Evolutionary conservation across 1,284 basidiomycete genomes (phyloP).

Genomic region (Rhodotorula sp.): DNA sequence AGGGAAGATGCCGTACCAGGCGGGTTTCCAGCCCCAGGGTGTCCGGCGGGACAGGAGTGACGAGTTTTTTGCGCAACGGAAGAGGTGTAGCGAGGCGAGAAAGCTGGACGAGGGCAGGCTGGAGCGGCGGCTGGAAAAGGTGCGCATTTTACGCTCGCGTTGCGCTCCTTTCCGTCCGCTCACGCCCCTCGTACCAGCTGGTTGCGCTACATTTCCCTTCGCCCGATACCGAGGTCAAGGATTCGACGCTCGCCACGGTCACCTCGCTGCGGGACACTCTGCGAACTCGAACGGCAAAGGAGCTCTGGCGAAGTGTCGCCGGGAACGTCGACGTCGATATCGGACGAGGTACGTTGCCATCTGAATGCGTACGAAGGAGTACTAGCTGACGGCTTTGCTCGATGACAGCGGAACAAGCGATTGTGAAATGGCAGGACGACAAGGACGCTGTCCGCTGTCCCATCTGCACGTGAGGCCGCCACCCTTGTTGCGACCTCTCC

Average conservation of each 20-base stretch:
- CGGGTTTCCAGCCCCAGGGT: constrained; percentile 36
- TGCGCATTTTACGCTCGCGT: constrained; percentile 1
- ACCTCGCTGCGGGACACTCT: constrained; percentile 15
- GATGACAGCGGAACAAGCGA: constrained; percentile 71
- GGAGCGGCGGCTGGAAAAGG: constrained; percentile 39
- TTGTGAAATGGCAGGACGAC: constrained; percentile 95
- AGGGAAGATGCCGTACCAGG: constrained; percentile 27
- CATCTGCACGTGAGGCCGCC: constrained; percentile 69
- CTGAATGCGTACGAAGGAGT: accelerated
- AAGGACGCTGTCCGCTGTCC: constrained; percentile 71
- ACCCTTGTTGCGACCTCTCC: not conserved
- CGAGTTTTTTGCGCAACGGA: constrained; percentile 25
- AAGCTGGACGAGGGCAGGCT: constrained; percentile 38
- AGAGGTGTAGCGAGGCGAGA: constrained; percentile 15
- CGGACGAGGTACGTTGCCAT: constrained; percentile 17
- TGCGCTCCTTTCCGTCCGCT: not conserved
- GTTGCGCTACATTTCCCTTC: constrained; percentile 37
- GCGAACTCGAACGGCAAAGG: constrained; percentile 12
- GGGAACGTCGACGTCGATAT: constrained; percentile 22
- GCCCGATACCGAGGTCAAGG: not conserved
- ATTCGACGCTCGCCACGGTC: constrained; percentile 3
- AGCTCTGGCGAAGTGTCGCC: constrained; percentile 25
- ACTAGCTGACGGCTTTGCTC: not conserved
- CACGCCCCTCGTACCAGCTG: constrained; percentile 8
- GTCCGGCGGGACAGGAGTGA: constrained; percentile 35